Base-by-base conservation (phyloP, 2,329 filamentous ascomycete species). In the Nothomitra cinnamomea region DNA sequence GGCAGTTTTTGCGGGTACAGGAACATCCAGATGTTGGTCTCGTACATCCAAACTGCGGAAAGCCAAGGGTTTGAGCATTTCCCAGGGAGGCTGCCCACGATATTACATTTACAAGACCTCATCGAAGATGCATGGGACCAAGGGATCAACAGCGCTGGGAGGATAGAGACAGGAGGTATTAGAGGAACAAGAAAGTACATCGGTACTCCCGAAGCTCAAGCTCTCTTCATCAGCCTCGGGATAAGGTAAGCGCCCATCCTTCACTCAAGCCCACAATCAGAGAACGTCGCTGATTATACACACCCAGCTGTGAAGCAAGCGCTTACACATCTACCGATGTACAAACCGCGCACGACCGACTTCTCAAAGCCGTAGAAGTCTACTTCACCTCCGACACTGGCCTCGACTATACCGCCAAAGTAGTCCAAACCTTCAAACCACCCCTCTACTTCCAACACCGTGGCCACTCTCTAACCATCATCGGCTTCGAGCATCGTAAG, bases 161-260 rank as follows among this genome's bases (percentile, higher is more conserved):
- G 86, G 35, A 63, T 78, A 1, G 87, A 96, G 66, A 95, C 89
- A 0, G 90, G 90, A 1, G 87, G 88, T 1, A 85, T 96, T 58
- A 79, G 73, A 58, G 82, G 82, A n/a, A 95, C 89, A 0, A 79
- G 92, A 56, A 96, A 95, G 28, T 96, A 92, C 63, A 96, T 96
- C 60, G 90, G 90, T 15, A 95, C 90, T 1, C 82, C 87, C 7
- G 90, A 96, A 72, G 87, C 85, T 4, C 79, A 90, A 65, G 86
- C 88, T 6, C 75, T 94, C 59, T 84, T 94, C 60, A 68, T 75
- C 36, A 80, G 79, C 58, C 70, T 89, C 6, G 71, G 76, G 2
- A 85, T 94, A 56, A 71, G 74, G 75, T 83, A 68, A 64, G 77
- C 62, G 24, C 28, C 13, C 6, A 21, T 7, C 17, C n/a, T 13